Percentiles rank a stretch among this genome's conserved stretches.
These are phyloP conservation scores for Russula sp. DNA, from an alignment of 768 basidiomycete species.

Conservation along the genomic window DNA sequence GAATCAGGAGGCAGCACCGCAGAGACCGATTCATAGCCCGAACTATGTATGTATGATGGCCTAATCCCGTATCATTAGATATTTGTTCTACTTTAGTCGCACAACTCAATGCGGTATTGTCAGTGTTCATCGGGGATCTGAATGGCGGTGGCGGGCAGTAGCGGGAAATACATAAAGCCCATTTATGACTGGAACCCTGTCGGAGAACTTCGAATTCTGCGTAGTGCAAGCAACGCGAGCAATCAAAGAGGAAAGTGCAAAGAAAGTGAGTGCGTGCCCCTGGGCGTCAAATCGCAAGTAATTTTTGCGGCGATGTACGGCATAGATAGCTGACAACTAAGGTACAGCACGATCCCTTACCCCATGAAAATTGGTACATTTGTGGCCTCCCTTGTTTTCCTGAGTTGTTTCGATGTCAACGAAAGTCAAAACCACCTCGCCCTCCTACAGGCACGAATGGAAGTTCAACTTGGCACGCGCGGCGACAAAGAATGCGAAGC, in stretches of 20 bases:
- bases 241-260: slow-evolving; percentile 23
- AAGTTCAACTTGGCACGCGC: too few species aligned
- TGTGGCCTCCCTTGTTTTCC: slow-evolving; percentile 23
- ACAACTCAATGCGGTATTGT: slow-evolving; percentile 6
- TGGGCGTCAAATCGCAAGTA: slow-evolving; percentile 12
- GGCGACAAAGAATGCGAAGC: not conserved
- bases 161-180: not conserved
- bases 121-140: slow-evolving; percentile 4
- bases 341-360: not conserved
- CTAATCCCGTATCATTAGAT: slow-evolving; percentile 18
- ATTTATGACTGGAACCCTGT: not conserved
- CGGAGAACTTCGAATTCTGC: slow-evolving; percentile 8
- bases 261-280: slow-evolving; percentile 1
- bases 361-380: not conserved
- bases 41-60: slow-evolving; percentile 14
- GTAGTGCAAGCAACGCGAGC: not conserved
- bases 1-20: slow-evolving; percentile 1
- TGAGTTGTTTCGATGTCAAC: slow-evolving; percentile 18
- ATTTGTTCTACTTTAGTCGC: slow-evolving; percentile 25
- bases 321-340: slow-evolving; percentile 9
- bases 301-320: not conserved
- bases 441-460: slow-evolving; percentile 5
- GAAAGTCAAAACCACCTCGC: not conserved
- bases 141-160: not conserved
- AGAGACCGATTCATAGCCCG: slow-evolving; percentile 18